Percentiles rank a stretch among this genome's conserved stretches.
These are phyloP conservation scores for Penicillium crystallinum DNA, from an alignment of 495 filamentous ascomycete genomes.

Conservation along the genomic window DNA sequence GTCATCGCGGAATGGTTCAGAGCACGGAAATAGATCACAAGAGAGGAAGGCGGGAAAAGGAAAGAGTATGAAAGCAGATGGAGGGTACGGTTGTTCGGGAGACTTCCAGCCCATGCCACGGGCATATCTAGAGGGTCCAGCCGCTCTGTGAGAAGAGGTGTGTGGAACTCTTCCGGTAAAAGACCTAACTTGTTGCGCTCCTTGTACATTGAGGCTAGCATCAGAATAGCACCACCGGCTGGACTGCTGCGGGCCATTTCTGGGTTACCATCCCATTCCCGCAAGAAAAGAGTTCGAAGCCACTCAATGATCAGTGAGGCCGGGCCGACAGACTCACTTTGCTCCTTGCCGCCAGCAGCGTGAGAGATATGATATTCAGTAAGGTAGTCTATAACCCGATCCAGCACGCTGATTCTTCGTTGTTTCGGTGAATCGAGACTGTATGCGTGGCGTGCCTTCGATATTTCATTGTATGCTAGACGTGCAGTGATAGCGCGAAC, in stretches of 20 bases:
- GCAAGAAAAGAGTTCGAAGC: conserved; percentile 68
- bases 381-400: conserved; percentile 37
- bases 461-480: conserved; percentile 48
- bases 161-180: conserved; percentile 62
- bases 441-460: conserved; percentile 38
- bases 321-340: conserved; percentile 29
- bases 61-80: conserved; percentile 81
- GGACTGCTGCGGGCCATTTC: conserved; percentile 60
- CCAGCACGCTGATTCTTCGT: conserved; percentile 29
- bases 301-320: conserved; percentile 66
- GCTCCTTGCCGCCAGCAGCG: conserved; percentile 29
- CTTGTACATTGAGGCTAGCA: conserved; percentile 69
- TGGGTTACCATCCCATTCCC: conserved; percentile 72
- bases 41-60: conserved; percentile 64
- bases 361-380: conserved; percentile 27
- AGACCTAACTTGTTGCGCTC: conserved; percentile 59
- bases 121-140: conserved; percentile 75
- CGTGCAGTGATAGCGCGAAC: conserved; percentile 50
- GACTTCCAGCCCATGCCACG: conserved; percentile 58
- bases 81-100: conserved; percentile 52
- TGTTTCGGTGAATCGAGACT: conserved; percentile 28
- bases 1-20: conserved; percentile 83
- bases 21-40: conserved; percentile 84
- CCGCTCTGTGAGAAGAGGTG: conserved; percentile 68
- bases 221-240: conserved; percentile 67